Conservation (phyloP, 139 green algal species). For the Coelastrella sp. region DNA sequence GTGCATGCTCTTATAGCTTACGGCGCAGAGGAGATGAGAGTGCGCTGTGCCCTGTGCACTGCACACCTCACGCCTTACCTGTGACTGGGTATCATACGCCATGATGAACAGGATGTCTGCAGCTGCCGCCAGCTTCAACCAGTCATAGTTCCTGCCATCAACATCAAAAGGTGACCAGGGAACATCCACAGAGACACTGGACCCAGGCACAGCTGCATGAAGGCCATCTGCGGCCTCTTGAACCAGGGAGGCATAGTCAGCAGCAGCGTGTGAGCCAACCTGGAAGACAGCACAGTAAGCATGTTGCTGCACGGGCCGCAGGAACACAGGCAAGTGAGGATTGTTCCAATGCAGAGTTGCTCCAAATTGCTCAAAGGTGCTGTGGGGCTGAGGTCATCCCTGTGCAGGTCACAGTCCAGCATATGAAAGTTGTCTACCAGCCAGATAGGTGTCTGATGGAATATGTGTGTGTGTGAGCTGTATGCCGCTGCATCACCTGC, state of each 20-base stretch:
- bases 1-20: no score
- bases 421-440: no score
- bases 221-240: not conserved
- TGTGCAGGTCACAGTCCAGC: no score
- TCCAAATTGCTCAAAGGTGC: no score
- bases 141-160: constrained; percentile 73
- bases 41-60: not conserved
- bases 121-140: constrained; percentile 50
- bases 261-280: constrained; percentile 43
- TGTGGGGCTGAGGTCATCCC: no score
- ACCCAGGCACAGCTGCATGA: constrained; percentile 15
- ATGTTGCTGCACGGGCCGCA: not conserved
- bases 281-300: not conserved
- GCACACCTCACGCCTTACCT: constrained; percentile 37
- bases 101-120: constrained; percentile 77
- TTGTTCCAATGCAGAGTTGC: no score
- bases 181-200: constrained; percentile 71
- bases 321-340: not conserved
- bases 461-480: no score
- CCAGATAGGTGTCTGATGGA: no score
- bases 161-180: constrained; percentile 70
- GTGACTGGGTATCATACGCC: constrained; percentile 74
- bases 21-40: no score
- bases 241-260: constrained; percentile 52
- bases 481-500: constrained; percentile 36